These are phyloP conservation scores for Talaromyces adpressus DNA, from an alignment of 495 filamentous ascomycete species.

Conservation along the genomic window DNA sequence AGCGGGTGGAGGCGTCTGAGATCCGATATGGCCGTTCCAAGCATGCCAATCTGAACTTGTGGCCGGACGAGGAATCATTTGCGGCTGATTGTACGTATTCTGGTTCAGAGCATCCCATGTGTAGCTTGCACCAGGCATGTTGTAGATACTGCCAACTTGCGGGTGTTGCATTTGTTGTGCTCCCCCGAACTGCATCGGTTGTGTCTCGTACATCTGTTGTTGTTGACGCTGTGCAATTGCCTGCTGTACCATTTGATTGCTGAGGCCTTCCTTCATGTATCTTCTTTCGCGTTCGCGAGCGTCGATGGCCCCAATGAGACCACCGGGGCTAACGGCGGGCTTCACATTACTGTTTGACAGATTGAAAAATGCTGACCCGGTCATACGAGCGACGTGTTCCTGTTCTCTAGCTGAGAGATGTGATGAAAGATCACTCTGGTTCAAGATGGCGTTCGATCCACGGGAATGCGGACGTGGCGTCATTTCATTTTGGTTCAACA, in stretches of 20 bases:
- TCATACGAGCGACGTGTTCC: slow-evolving; percentile 83
- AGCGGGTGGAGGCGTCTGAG: neutral
- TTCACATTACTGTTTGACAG: slow-evolving; percentile 49
- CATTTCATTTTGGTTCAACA: slow-evolving; percentile 41
- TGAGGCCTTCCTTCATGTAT: slow-evolving; percentile 62
- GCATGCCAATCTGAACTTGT: slow-evolving; percentile 4
- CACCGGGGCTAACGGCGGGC: slow-evolving; percentile 41
- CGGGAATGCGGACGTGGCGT: slow-evolving; percentile 45
- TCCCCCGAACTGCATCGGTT: slow-evolving; percentile 18
- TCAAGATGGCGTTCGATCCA: slow-evolving; percentile 34
- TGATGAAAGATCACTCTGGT: slow-evolving; percentile 47
- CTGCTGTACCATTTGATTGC: slow-evolving; percentile 66
- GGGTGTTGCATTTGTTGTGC: slow-evolving; percentile 20
- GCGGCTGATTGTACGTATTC: slow-evolving; percentile 14
- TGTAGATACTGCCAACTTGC: slow-evolving; percentile 27
- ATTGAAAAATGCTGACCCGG: slow-evolving; percentile 73
- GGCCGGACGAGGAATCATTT: neutral
- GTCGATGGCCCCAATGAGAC: slow-evolving; percentile 71
- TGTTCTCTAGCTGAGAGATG: slow-evolving; percentile 89
- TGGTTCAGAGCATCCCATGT: slow-evolving; percentile 38
- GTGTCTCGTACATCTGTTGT: slow-evolving; percentile 39
- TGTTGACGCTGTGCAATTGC: slow-evolving; percentile 73
- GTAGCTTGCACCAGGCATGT: slow-evolving; percentile 32
- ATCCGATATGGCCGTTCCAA: neutral
- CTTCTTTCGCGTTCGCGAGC: slow-evolving; percentile 67